Evolutionary conservation across 169 alveolate genomes (phyloP).

Genomic region (Plasmodium chabaudi): DNA sequence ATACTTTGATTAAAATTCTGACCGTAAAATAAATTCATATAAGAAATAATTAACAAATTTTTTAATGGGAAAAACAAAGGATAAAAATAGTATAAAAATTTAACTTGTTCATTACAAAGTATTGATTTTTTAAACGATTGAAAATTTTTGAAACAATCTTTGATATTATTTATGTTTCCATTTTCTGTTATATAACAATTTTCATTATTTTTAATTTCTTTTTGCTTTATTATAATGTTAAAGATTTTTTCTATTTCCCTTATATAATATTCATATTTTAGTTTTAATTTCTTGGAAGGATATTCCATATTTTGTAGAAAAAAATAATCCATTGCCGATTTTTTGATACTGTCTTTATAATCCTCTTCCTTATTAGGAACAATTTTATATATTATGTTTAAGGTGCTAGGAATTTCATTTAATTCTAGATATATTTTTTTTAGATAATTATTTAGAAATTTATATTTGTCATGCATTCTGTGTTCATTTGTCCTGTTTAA

Average conservation of each 20-base stretch:
- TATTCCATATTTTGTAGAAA: slow-evolving; percentile 16
- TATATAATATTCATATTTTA: slow-evolving; percentile 43
- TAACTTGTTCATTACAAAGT: slow-evolving; percentile 28
- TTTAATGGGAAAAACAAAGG: slow-evolving; percentile 64
- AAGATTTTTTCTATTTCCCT: slow-evolving; percentile 50
- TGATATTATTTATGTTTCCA: not conserved
- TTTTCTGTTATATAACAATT: not conserved
- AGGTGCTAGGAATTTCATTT: slow-evolving; percentile 25
- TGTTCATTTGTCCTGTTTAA: not conserved
- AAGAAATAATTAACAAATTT: slow-evolving; percentile 37
- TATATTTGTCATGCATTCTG: slow-evolving; percentile 7
- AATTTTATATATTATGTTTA: slow-evolving; percentile 27
- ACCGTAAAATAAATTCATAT: slow-evolving; percentile 22
- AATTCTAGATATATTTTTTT: slow-evolving; percentile 11
- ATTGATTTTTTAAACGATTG: slow-evolving; percentile 27
- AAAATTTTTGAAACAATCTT: slow-evolving; percentile 19
- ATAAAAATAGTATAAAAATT: slow-evolving; percentile 42
- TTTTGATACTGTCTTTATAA: not conserved
- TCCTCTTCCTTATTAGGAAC: not conserved
- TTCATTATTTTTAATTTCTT: not conserved
- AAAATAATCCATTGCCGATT: not conserved
- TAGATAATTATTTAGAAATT: slow-evolving; percentile 42
- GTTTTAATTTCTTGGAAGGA: slow-evolving; percentile 19
- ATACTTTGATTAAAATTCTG: slow-evolving; percentile 12
- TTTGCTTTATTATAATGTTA: not conserved